Conservation (phyloP, 345 rosid species). For the Populus pruinosa region DNA sequence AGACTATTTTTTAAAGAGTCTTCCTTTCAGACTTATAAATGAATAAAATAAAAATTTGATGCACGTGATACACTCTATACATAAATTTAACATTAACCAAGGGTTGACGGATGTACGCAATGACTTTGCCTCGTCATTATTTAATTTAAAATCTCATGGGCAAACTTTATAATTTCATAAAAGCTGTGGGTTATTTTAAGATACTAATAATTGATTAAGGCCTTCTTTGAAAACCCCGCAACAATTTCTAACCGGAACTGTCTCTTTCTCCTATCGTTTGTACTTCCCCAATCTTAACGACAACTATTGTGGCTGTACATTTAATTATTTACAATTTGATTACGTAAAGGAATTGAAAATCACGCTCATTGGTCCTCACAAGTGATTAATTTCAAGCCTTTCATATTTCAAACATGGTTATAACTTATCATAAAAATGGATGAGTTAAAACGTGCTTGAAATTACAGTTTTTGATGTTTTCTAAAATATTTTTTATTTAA, state of each 20-base stretch:
- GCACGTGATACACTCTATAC: background rate
- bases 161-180: background rate
- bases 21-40: background rate
- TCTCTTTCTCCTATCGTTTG: no score
- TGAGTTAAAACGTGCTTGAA: no score
- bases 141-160: background rate
- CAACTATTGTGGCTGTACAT: no score
- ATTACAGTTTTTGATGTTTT: rapidly evolving
- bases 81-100: background rate
- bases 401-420: no score
- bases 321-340: no score
- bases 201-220: background rate
- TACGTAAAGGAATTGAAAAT: no score
- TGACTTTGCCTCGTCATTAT: background rate
- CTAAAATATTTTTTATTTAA: no score
- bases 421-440: no score
- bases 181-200: background rate
- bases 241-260: background rate
- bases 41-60: background rate
- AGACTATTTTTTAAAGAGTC: background rate
- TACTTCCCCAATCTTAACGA: background rate
- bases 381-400: no score
- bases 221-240: background rate
- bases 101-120: background rate
- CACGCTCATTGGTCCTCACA: no score